phyloP scores from a whole-genome alignment of 495 filamentous ascomycete genomes.

The Penicillium herquei region DNA sequence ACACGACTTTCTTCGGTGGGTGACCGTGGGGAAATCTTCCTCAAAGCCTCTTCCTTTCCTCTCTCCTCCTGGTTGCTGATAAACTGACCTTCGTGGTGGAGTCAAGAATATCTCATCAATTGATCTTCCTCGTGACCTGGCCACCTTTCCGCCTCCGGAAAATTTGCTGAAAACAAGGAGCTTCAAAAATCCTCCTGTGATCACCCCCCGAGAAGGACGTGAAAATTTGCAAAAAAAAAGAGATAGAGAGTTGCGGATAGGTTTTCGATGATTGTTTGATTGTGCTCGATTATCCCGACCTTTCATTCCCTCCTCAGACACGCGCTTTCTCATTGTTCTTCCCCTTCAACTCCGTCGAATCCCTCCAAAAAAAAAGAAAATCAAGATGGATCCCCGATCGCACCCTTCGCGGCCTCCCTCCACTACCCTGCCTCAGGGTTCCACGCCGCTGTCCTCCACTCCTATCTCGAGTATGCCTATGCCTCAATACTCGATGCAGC shows the following conservation, averaged over 20 bases:
- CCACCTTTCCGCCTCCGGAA: constrained; percentile 17
- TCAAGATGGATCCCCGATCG: constrained; percentile 53
- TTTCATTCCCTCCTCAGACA: not conserved
- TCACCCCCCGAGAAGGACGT: not conserved
- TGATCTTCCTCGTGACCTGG: constrained; percentile 18
- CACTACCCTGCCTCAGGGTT: constrained; percentile 54
- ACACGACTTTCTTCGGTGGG: constrained; percentile 43
- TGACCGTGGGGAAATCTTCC: constrained; percentile 43
- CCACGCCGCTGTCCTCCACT: constrained; percentile 43
- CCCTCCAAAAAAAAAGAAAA: constrained; percentile 4
- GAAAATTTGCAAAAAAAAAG: constrained; percentile 2
- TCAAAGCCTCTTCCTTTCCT: constrained; percentile 36
- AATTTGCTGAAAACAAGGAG: constrained; percentile 24
- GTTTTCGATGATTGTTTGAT: constrained; percentile 51
- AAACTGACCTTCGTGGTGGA: constrained; percentile 16
- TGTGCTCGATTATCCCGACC: constrained; percentile 11
- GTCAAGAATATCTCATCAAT: constrained; percentile 10
- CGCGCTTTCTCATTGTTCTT: constrained; percentile 16
- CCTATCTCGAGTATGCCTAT: constrained; percentile 49
- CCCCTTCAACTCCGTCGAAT: constrained; percentile 16
- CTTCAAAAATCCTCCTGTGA: not conserved
- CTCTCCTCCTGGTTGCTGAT: constrained; percentile 13
- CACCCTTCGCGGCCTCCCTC: constrained; percentile 57
- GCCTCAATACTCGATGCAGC: constrained; percentile 54
- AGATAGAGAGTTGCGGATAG: constrained; percentile 7